Percentiles rank a stretch among this genome's conserved stretches.
Evolutionary conservation across 257 asterid genomes (phyloP).

Genomic region (Scutellaria baicalensis): DNA sequence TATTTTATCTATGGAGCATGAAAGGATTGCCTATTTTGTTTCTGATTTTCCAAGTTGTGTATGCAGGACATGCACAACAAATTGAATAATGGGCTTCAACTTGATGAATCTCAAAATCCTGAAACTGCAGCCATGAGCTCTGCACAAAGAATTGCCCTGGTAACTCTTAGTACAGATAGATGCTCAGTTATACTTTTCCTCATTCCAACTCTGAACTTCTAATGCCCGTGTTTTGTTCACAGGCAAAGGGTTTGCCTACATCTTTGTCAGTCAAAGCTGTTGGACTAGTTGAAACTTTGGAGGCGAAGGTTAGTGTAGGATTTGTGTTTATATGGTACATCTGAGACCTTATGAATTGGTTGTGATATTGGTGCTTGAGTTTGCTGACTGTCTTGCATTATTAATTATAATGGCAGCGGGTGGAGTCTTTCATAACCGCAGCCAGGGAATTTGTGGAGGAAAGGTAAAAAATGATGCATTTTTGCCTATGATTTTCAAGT

Average conservation of each 20-base stretch:
- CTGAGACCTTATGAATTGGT: background rate
- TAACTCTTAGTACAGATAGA: conserved; percentile 22
- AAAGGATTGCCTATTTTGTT: conserved; percentile 5
- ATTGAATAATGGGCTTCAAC: conserved; percentile 65
- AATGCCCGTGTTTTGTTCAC: conserved; percentile 7
- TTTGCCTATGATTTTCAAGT: background rate
- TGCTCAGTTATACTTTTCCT: conserved; percentile 12
- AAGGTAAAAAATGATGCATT: conserved; percentile 49
- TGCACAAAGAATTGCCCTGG: conserved; percentile 69
- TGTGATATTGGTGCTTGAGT: conserved; percentile 7
- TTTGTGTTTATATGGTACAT: conserved; percentile 11
- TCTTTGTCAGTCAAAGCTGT: conserved; percentile 59
- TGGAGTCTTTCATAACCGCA: conserved; percentile 66
- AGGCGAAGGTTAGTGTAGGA: conserved; percentile 69
- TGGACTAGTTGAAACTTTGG: conserved; percentile 67
- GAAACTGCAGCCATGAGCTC: conserved; percentile 47
- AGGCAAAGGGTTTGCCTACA: conserved; percentile 77
- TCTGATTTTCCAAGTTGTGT: conserved; percentile 11
- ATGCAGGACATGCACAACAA: conserved; percentile 72
- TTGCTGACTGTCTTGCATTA: conserved; percentile 11
- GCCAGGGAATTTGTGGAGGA: conserved; percentile 63
- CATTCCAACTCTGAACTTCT: conserved; percentile 8
- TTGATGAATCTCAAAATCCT: conserved; percentile 56
- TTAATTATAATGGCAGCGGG: conserved; percentile 47
- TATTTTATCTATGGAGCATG: conserved; percentile 2